phyloP scores from a whole-genome alignment of 2,329 filamentous ascomycete species.

The Penicillium sp. region DNA sequence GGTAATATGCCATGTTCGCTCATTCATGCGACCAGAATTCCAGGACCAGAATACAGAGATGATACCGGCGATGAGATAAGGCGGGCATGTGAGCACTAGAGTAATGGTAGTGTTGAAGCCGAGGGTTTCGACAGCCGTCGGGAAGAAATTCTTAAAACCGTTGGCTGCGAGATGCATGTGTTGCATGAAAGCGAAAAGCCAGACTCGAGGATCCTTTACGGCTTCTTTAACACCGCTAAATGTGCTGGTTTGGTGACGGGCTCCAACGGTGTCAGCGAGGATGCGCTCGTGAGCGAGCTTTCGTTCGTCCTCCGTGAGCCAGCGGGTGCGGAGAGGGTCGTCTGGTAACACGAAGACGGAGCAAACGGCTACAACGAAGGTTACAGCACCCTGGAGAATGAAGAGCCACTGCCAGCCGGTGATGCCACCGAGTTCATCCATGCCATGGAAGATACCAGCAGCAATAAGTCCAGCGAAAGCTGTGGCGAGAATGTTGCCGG shows the following conservation, averaged over 20 bases:
- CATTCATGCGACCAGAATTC: constrained; percentile 50
- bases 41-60: constrained; percentile 52
- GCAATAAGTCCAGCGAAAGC: constrained; percentile 62
- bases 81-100: constrained; percentile 49
- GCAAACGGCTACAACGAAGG: constrained; percentile 44
- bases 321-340: constrained; percentile 44
- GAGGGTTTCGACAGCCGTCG: constrained; percentile 48
- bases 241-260: constrained; percentile 42
- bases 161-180: constrained; percentile 50
- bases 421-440: constrained; percentile 57
- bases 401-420: constrained; percentile 52
- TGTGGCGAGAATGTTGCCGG: constrained; percentile 61
- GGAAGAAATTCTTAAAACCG: constrained; percentile 49
- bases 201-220: constrained; percentile 37
- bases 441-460: constrained; percentile 60
- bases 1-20: constrained; percentile 37
- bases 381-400: constrained; percentile 54
- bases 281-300: constrained; percentile 48
- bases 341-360: constrained; percentile 45
- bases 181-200: constrained; percentile 48
- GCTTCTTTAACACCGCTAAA: constrained; percentile 41
- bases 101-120: constrained; percentile 51
- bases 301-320: constrained; percentile 30
- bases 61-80: constrained; percentile 53
- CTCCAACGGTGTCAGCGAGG: constrained; percentile 48